phyloP scores from a whole-genome alignment of 148 eudicot genomes.

The Bassia scoparia region DNA sequence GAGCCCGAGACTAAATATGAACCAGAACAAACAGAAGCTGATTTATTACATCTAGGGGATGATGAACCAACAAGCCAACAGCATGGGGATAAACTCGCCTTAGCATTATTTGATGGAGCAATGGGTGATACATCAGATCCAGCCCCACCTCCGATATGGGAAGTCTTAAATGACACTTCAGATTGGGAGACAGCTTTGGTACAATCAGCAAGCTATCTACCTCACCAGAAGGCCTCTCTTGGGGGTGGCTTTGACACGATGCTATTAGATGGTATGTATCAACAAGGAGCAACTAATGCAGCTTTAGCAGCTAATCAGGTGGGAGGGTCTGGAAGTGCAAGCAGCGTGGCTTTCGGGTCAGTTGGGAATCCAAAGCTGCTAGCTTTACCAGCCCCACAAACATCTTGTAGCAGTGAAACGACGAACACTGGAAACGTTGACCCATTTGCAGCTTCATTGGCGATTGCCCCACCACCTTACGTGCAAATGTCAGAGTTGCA shows the following conservation, averaged over 20 bases:
- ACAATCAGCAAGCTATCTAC: slow-evolving; percentile 61
- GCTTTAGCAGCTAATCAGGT: slow-evolving; percentile 32
- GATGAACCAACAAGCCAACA: slow-evolving; percentile 45
- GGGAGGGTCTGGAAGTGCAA: slow-evolving; percentile 68
- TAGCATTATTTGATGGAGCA: slow-evolving; percentile 60
- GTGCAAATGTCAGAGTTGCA: slow-evolving; percentile 91
- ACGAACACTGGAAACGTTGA: slow-evolving; percentile 22
- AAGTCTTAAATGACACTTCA: slow-evolving; percentile 43
- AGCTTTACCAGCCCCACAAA: slow-evolving; percentile 67
- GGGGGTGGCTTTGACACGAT: slow-evolving; percentile 68
- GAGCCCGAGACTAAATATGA: slow-evolving; percentile 16
- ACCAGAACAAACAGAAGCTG: slow-evolving; percentile 36
- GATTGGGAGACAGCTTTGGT: slow-evolving; percentile 84
- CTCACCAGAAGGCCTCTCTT: slow-evolving; percentile 51
- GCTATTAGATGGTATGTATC: slow-evolving; percentile 79
- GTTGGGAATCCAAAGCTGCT: slow-evolving; percentile 54
- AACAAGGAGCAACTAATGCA: slow-evolving; percentile 44
- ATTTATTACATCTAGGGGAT: slow-evolving; percentile 53
- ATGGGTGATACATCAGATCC: neutral
- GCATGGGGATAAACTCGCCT: slow-evolving; percentile 51
- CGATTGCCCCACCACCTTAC: slow-evolving; percentile 62
- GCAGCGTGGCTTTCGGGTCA: slow-evolving; percentile 73
- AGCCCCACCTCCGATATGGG: slow-evolving; percentile 50
- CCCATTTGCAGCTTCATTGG: slow-evolving; percentile 67
- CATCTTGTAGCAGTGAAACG: slow-evolving; percentile 14